Evolutionary conservation across 257 asterid genomes (phyloP), one percentile per base, ranked within the genome.

Genomic region (Primulina tabacum): DNA sequence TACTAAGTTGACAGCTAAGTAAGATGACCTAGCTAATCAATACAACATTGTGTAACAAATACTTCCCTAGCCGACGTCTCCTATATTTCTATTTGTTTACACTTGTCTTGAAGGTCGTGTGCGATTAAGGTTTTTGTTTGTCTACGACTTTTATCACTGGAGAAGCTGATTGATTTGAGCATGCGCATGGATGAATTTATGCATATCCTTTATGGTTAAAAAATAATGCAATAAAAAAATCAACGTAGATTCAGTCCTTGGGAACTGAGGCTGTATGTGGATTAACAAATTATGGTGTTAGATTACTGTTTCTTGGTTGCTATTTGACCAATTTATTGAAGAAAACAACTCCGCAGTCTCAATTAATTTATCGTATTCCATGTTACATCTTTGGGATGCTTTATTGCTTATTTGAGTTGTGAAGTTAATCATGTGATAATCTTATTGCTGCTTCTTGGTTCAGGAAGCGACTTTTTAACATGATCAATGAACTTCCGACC

Each of bases 401-500:
- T 35, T 11, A 16, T 35, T 2, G 16, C 20, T 10, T 50, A 61
- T 29, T 32, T 74, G 50, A 62, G 56, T 4, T 47, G 37, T 74
- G 9, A 65, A 63, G 63, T 57, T 69, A 47, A 35, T 30, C 2
- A n/a, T 64, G 12, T 57, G 7, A 50, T 64, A 75, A 63, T 21
- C 28, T 33, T 43, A 14, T 60, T 68, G 6, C 40, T 50, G 17
- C 37, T 72, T 72, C 68, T 63, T 78, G 59, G 50, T 79, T 64
- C 86, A 92, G 97, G 94, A 81, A 82, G 69, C 83, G 86, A 58
- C 95, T 92, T 50, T 92, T 89, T 80, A 78, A 76, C 85, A 75
- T 87, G 96, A 85, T 89, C 74, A 89, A 86, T 73, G 92, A 85
- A 50, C 83, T 87, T 34, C 96, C 96, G 26, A 84, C 98, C 3